These are phyloP conservation scores for Plasmopara halstedii DNA, from an alignment of 352 stramenopile genomes.

Conservation along the genomic window DNA sequence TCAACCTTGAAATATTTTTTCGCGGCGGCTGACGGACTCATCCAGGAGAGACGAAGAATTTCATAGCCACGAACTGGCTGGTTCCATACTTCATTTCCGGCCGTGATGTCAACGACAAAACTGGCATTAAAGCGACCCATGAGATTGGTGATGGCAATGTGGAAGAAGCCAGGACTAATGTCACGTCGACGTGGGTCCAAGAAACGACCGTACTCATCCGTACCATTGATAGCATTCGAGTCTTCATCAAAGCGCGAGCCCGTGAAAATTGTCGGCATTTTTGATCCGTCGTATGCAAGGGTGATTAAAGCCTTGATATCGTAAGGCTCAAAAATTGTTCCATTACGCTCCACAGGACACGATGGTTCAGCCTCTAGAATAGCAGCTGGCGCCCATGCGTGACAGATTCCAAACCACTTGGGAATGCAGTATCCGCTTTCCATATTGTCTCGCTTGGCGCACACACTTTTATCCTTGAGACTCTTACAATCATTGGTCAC, in stretches of 20 bases:
- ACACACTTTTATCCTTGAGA: slow-evolving; percentile 36
- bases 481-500: slow-evolving; percentile 21
- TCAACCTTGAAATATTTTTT: slow-evolving; percentile 37
- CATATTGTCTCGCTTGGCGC: slow-evolving; percentile 25
- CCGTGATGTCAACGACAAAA: slow-evolving; percentile 50
- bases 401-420: slow-evolving; percentile 54
- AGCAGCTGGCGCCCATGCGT: slow-evolving; percentile 47
- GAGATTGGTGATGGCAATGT: slow-evolving; percentile 45
- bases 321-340: slow-evolving; percentile 41
- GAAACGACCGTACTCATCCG: slow-evolving; percentile 44
- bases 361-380: slow-evolving; percentile 40
- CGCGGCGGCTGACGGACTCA: slow-evolving; percentile 25
- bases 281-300: slow-evolving; percentile 40
- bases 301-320: slow-evolving; percentile 57
- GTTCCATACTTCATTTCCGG: slow-evolving; percentile 57
- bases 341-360: slow-evolving; percentile 43
- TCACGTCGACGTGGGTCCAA: slow-evolving; percentile 31
- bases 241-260: slow-evolving; percentile 44
- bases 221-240: slow-evolving; percentile 31
- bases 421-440: slow-evolving; percentile 38
- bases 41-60: slow-evolving; percentile 37
- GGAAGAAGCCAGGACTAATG: slow-evolving; percentile 44
- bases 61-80: slow-evolving; percentile 43
- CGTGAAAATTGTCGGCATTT: slow-evolving; percentile 46
- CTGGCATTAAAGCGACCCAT: slow-evolving; percentile 36